Evolutionary conservation across 352 stramenopile genomes (phyloP).

Genomic region (Globisporangium polare): DNA sequence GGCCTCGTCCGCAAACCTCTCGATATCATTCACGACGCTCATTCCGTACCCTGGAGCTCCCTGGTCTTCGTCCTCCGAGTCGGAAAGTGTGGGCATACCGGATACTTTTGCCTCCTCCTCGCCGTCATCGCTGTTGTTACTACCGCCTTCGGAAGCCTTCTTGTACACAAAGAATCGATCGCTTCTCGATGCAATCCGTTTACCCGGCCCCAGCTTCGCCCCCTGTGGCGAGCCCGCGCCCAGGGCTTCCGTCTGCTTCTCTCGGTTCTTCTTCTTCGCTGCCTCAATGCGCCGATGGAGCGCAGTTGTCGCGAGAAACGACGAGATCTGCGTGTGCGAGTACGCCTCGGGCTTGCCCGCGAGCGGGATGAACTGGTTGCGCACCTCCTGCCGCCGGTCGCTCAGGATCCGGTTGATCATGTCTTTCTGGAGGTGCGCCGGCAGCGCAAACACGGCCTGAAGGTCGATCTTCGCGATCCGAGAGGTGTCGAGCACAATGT

Average conservation of each 20-base stretch:
- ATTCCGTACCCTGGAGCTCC: neutral
- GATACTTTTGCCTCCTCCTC: slow-evolving; percentile 7
- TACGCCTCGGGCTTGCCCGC: slow-evolving; percentile 93
- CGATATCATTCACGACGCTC: slow-evolving; percentile 4
- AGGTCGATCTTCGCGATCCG: slow-evolving; percentile 71
- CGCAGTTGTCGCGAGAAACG: slow-evolving; percentile 91
- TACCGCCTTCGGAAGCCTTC: slow-evolving; percentile 22
- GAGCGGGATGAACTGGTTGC: slow-evolving; percentile 94
- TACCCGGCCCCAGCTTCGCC: slow-evolving; percentile 29
- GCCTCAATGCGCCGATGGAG: slow-evolving; percentile 86
- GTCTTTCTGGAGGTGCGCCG: slow-evolving; percentile 88
- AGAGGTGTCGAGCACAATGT: slow-evolving; percentile 60
- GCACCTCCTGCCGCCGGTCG: slow-evolving; percentile 86
- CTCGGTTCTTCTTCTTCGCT: slow-evolving; percentile 53
- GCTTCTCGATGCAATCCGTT: slow-evolving; percentile 78
- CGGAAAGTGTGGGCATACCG: neutral
- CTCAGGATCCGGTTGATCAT: slow-evolving; percentile 89
- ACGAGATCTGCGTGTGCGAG: slow-evolving; percentile 92
- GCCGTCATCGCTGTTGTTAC: slow-evolving; percentile 4
- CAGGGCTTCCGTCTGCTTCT: slow-evolving; percentile 20
- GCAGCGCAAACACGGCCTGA: slow-evolving; percentile 87
- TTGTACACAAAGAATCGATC: slow-evolving; percentile 75
- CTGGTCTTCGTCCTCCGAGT: neutral
- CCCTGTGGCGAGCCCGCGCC: slow-evolving; percentile 18
- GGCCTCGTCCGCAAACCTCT: slow-evolving; percentile 12